A percentile compares a stretch with the other conserved stretches of the same genome.
phyloP scores from a whole-genome alignment of 768 basidiomycete species.

The Infundibulicybe gibba region DNA sequence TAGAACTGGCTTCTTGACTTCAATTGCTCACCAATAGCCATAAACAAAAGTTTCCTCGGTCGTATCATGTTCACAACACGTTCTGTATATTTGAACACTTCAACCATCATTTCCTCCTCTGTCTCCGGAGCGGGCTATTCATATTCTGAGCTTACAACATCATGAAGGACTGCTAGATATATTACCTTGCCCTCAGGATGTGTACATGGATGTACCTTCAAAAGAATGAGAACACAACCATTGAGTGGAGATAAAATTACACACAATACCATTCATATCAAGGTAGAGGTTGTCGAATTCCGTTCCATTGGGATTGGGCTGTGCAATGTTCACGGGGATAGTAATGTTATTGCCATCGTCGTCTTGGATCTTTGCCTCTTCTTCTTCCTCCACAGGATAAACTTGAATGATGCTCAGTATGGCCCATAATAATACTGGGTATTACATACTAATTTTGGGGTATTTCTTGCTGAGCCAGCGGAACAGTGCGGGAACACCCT shows the following conservation, averaged over 20 bases:
- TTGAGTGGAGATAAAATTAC: constrained; percentile 19
- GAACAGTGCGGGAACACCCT: constrained; percentile 98
- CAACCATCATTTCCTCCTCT: constrained; percentile 99
- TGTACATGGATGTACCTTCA: constrained; percentile 95
- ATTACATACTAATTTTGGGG: constrained; percentile 83
- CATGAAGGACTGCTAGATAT: not conserved
- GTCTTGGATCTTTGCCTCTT: constrained; percentile 64
- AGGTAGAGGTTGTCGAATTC: constrained; percentile 98
- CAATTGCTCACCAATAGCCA: constrained; percentile 83
- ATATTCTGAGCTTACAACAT: constrained; percentile 1
- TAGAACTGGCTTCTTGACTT: not conserved
- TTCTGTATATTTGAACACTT: constrained; percentile 95
- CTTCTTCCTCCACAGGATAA: constrained; percentile 80
- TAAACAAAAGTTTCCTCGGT: constrained; percentile 92
- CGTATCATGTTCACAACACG: constrained; percentile 96
- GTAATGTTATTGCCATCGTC: constrained; percentile 63
- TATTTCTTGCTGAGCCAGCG: constrained; percentile 99
- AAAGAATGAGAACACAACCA: constrained; percentile 2
- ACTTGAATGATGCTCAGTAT: constrained; percentile 35
- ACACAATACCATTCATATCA: constrained; percentile 98
- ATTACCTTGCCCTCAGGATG: constrained; percentile 93
- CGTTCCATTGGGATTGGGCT: constrained; percentile 88
- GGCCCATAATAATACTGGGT: not conserved
- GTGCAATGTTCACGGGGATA: constrained; percentile 75
- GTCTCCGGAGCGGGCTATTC: constrained; percentile 90